Evolutionary conservation across 164 flowering plant species (phyloP).

Genomic region (Platanus orientalis): DNA sequence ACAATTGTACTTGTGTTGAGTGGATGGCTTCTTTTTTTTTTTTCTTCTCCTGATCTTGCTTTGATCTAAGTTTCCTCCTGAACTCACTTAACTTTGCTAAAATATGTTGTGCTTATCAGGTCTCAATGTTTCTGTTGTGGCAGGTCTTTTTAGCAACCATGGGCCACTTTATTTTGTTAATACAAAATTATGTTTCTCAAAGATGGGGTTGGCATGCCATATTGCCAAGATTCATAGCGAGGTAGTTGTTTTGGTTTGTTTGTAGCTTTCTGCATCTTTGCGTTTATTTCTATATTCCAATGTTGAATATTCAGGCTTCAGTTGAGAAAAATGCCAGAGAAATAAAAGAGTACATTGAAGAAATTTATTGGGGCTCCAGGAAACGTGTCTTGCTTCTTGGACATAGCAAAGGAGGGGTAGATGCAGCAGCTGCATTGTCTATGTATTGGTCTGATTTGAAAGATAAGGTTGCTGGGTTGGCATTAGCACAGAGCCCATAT

Average conservation of each 20-base stretch:
- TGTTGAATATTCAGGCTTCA: conserved; percentile 56
- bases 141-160: conserved; percentile 98
- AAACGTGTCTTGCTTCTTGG: conserved; percentile 91
- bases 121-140: conserved; percentile 10
- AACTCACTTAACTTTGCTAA: not conserved
- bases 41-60: too few species aligned
- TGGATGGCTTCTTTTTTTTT: too few species aligned
- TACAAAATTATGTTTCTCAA: conserved; percentile 74
- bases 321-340: conserved; percentile 92
- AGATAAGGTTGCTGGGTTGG: conserved; percentile 95
- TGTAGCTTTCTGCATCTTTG: not conserved
- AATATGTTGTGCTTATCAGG: not conserved
- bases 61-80: not conserved
- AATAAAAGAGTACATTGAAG: conserved; percentile 86
- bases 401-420: conserved; percentile 97
- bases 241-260: conserved; percentile 38
- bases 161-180: conserved; percentile 89
- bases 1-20: not conserved
- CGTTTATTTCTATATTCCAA: conserved; percentile 7
- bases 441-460: conserved; percentile 88
- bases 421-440: conserved; percentile 92
- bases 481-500: conserved; percentile 91
- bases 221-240: conserved; percentile 98
- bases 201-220: conserved; percentile 94
- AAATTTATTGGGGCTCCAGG: conserved; percentile 84